Conservation (phyloP, 257 asterid genomes). For the Solanum sejunctum region DNA sequence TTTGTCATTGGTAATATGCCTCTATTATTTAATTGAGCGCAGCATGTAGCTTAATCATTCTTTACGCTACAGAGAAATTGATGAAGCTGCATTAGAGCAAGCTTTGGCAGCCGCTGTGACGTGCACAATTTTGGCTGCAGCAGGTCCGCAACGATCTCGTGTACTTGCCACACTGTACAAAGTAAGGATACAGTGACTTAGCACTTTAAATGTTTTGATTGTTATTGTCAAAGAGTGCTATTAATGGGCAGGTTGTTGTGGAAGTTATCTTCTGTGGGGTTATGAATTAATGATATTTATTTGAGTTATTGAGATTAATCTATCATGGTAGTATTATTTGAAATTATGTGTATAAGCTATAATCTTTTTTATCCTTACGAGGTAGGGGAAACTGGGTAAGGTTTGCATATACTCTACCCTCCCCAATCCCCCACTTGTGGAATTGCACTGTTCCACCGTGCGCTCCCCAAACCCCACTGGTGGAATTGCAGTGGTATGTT, state of each 20-base stretch:
- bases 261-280: background rate
- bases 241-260: background rate
- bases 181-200: conserved; percentile 23
- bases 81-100: conserved; percentile 87
- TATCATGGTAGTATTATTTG: background rate
- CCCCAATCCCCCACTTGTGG: background rate
- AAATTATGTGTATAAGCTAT: background rate
- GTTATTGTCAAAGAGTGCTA: background rate
- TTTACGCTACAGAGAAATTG: conserved; percentile 56
- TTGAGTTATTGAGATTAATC: background rate
- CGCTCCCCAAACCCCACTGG: background rate
- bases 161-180: conserved; percentile 95
- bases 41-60: background rate
- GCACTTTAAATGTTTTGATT: background rate
- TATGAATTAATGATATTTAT: background rate
- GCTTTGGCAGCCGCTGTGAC: conserved; percentile 89
- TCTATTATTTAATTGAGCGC: background rate
- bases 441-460: background rate
- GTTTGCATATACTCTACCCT: background rate
- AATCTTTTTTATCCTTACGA: background rate
- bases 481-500: background rate
- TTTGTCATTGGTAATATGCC: background rate
- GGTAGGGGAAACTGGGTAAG: background rate
- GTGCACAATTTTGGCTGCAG: conserved; percentile 94
- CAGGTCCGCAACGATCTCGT: conserved; percentile 93